Conservation (phyloP, 495 filamentous ascomycete species). For the Aspergillus diversus region DNA sequence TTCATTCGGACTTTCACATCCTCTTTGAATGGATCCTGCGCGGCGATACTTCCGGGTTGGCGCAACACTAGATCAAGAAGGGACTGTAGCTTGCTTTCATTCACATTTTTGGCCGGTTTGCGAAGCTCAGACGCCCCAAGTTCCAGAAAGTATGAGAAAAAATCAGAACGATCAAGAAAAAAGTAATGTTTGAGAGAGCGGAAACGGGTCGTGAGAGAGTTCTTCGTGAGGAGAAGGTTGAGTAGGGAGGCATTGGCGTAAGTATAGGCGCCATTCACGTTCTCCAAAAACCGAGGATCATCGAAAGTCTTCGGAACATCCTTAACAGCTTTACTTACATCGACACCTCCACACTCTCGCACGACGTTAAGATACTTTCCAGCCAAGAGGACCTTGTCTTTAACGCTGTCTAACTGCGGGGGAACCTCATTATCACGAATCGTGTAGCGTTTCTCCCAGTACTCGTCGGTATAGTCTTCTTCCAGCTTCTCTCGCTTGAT, state of each 20-base stretch:
- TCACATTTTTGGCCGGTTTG: constrained; percentile 85
- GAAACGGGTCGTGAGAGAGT: constrained; percentile 83
- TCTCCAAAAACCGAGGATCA: constrained; percentile 86
- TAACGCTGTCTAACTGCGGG: constrained; percentile 88
- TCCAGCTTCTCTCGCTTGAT: constrained; percentile 89
- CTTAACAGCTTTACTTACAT: constrained; percentile 84
- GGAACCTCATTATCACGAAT: constrained; percentile 89
- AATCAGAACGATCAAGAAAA: constrained; percentile 96
- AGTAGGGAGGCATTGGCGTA: constrained; percentile 95
- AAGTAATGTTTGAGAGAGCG: constrained; percentile 97
- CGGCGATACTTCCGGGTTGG: constrained; percentile 92
- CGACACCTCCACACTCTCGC: constrained; percentile 93
- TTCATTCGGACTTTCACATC: constrained; percentile 98
- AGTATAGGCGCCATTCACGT: constrained; percentile 92
- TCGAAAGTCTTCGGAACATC: constrained; percentile 93
- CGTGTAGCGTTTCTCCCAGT: constrained; percentile 98
- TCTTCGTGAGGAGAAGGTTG: constrained; percentile 87
- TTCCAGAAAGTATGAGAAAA: constrained; percentile 96
- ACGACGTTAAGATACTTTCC: constrained; percentile 99
- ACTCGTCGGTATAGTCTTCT: constrained; percentile 97
- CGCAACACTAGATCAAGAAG: constrained; percentile 92
- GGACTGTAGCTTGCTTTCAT: constrained; percentile 89
- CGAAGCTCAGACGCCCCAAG: constrained; percentile 83
- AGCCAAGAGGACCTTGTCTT: constrained; percentile 90
- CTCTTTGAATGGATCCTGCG: constrained; percentile 95